These are phyloP conservation scores for Lichenothelia convexa DNA, from an alignment of 495 filamentous ascomycete genomes.

Conservation along the genomic window DNA sequence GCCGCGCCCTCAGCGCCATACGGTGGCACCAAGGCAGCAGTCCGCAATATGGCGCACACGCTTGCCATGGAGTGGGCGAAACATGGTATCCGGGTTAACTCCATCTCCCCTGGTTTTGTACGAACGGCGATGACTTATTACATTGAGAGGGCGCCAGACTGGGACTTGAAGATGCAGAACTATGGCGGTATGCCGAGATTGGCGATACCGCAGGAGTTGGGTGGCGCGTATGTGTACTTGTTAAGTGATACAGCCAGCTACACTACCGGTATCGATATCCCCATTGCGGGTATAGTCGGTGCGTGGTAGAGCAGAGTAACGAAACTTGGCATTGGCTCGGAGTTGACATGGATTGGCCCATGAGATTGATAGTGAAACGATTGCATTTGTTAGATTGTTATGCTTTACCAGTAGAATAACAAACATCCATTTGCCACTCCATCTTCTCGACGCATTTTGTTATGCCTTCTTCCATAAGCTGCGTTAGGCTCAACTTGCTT, in stretches of 20 bases:
- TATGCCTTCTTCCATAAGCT: conserved; percentile 13
- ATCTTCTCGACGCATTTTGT: conserved; percentile 7
- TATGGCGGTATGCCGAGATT: conserved; percentile 28
- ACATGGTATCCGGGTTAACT: conserved; percentile 28
- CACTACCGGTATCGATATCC: conserved; percentile 24
- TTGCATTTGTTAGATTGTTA: no score
- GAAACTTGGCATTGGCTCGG: no score
- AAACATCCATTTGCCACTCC: conserved; percentile 12
- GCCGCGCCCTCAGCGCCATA: conserved; percentile 18
- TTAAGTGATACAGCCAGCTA: conserved; percentile 21
- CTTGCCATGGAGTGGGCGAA: conserved; percentile 31
- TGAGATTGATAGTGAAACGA: no score
- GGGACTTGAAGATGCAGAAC: conserved; percentile 25
- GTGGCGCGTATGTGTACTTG: conserved; percentile 27
- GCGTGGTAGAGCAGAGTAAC: no score
- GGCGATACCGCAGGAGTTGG: conserved; percentile 23
- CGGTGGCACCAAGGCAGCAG: conserved; percentile 18
- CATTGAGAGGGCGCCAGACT: conserved; percentile 24
- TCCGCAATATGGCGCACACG: conserved; percentile 22
- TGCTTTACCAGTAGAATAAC: conserved; percentile 11
- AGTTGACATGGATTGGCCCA: no score
- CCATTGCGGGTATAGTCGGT: conserved; percentile 27
- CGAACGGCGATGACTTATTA: conserved; percentile 24
- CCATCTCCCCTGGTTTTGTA: conserved; percentile 21
- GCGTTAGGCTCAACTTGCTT: conserved; percentile 9